phyloP scores from a whole-genome alignment of 345 rosid genomes.

The Populus euphratica region DNA sequence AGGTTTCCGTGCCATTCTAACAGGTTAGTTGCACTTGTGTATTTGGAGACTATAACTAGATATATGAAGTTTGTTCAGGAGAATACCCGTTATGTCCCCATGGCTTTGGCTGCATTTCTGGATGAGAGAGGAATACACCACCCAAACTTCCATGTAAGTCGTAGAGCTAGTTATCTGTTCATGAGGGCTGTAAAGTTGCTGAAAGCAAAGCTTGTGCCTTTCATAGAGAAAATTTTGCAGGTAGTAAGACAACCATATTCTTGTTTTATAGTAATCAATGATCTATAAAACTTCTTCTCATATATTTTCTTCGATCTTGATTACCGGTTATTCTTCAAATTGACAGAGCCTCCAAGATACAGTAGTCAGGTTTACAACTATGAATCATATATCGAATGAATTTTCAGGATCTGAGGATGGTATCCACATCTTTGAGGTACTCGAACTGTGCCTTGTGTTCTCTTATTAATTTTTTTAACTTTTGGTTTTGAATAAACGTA shows the following conservation, averaged over 20 bases:
- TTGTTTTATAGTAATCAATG: not conserved
- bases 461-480: not conserved
- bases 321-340: constrained; percentile 14
- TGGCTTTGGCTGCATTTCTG: constrained; percentile 78
- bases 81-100: constrained; percentile 59
- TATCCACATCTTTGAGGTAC: constrained; percentile 89
- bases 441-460: not conserved
- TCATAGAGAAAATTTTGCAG: constrained; percentile 80
- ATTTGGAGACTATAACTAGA: constrained; percentile 75
- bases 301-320: not conserved
- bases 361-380: constrained; percentile 57
- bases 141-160: constrained; percentile 67
- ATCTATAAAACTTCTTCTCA: not conserved
- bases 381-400: constrained; percentile 43
- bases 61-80: constrained; percentile 84
- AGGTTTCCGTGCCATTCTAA: constrained; percentile 80
- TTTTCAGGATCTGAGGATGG: constrained; percentile 75
- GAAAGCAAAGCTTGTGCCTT: constrained; percentile 87
- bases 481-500: not conserved
- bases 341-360: constrained; percentile 81
- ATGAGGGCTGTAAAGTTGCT: constrained; percentile 81
- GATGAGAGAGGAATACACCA: constrained; percentile 96
- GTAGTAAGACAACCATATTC: constrained; percentile 29
- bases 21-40: constrained; percentile 79
- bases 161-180: constrained; percentile 86